Evolutionary conservation across 1,284 basidiomycete genomes (phyloP), one percentile per base, ranked within the genome.

Genomic region (Irpex lacteus): DNA sequence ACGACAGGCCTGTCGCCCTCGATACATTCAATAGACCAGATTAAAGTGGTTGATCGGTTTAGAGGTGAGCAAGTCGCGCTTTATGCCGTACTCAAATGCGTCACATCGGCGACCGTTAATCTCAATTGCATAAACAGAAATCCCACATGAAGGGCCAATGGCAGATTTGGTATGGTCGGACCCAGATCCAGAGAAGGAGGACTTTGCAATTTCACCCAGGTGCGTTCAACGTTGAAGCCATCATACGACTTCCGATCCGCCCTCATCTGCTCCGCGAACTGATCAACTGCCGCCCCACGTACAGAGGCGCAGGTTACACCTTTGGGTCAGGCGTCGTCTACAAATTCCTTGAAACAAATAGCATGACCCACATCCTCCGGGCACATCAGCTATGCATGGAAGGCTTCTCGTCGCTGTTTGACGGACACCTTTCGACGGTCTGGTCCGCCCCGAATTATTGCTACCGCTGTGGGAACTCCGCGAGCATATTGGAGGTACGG

Each of bases 141-240:
- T 99, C 66, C 98, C 98, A 52, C 98, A 99, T 73, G 98, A 99
- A 79, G 98, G 98, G 1, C 97, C 98, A 4, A 99, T 99, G 96
- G 97, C 97, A n/a, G 98, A 99, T 82, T 85, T 99, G 26, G 98
- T 99, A 2, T 99, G 98, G 98, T 98, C 96, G 54, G 98, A 99
- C 83, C 98, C 98, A 37, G 98, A 99, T 80, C 90, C 95, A 54
- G 97, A 98, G 76, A 98, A 98, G 76, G 97, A 98, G 76, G 98
- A 99, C 73, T 99, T 98, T 76, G 97, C 97, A 50, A 98, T 99
- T 77, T 98, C 95, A 63, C 97, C 98, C 59, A 87, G 96, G 95
- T 96, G 67, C 64, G 86, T 63, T 37, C 36, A 1, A 60, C 26
- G 26, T 26, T 26, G 4, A 26, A 26, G 26, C 26, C 26, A 26